These are phyloP conservation scores for Coelastrella sp. DNA, from an alignment of 139 green algal species.

Conservation along the genomic window DNA sequence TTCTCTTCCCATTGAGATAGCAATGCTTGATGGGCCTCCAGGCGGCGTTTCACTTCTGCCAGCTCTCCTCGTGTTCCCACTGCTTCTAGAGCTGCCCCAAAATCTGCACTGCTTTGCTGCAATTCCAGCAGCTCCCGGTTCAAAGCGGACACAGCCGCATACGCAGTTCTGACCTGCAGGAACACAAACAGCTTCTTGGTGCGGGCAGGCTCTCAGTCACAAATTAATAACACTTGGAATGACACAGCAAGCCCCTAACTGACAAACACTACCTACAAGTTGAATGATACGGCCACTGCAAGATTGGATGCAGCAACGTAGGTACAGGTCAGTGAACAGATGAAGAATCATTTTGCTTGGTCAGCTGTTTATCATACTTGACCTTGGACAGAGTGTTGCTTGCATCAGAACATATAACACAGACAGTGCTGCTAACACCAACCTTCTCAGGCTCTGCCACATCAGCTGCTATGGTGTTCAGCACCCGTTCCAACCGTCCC, in stretches of 20 bases:
- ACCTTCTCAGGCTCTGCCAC: constrained; percentile 45
- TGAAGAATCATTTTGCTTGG: too few relatives aligned
- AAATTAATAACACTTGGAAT: background rate
- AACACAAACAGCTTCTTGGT: too few relatives aligned
- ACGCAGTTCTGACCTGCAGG: constrained; percentile 14
- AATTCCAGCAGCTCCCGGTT: constrained; percentile 42
- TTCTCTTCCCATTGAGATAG: constrained; percentile 45
- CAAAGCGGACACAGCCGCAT: constrained; percentile 22
- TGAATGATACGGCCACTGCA: too few relatives aligned
- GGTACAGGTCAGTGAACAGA: too few relatives aligned
- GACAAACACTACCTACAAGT: too few relatives aligned
- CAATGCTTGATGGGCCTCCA: constrained; percentile 41
- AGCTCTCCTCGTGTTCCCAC: constrained; percentile 46
- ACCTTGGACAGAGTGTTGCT: background rate
- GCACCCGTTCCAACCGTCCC: constrained; percentile 40
- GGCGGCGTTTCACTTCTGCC: constrained; percentile 32
- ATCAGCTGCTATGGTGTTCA: constrained; percentile 43
- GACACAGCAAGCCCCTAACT: background rate
- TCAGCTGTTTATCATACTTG: too few relatives aligned
- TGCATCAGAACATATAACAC: background rate
- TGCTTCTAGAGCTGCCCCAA: constrained; percentile 39
- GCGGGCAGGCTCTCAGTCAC: too few relatives aligned
- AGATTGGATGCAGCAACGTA: too few relatives aligned
- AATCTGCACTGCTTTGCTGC: constrained; percentile 40
- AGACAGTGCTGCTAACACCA: background rate